These are phyloP conservation scores for Eucalyptus sp. DNA, from an alignment of 345 rosid species.

Conservation along the genomic window DNA sequence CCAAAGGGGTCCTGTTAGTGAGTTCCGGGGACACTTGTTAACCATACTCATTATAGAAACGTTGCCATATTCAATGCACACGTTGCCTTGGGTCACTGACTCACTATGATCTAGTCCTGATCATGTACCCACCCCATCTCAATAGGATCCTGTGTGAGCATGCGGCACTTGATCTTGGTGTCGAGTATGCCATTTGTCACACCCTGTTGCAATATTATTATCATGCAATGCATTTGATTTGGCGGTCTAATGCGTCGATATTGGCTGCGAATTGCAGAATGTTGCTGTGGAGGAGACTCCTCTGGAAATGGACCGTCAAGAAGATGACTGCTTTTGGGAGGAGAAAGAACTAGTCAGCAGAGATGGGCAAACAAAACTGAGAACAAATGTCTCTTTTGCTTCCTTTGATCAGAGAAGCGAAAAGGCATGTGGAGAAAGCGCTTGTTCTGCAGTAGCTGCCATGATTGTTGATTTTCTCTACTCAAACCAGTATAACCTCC, in stretches of 20 bases:
- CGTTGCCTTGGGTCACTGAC: background rate
- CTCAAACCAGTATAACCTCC: slow-evolving; percentile 6
- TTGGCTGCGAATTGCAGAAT: background rate
- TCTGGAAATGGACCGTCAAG: background rate
- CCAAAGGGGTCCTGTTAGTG: background rate
- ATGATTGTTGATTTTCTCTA: slow-evolving; percentile 17
- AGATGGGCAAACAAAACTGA: slow-evolving; percentile 22
- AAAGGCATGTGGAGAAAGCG: slow-evolving; percentile 16
- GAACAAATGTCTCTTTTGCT: slow-evolving; percentile 18
- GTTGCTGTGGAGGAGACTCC: background rate
- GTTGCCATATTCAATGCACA: background rate
- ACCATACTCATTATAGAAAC: background rate
- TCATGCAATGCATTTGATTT: background rate
- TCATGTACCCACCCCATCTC: background rate
- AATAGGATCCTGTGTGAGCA: background rate
- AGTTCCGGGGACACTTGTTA: background rate
- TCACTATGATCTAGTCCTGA: background rate
- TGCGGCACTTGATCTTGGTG: background rate
- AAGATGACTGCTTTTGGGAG: slow-evolving; percentile 5
- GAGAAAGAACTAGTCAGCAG: slow-evolving; percentile 17
- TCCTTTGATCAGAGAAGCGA: slow-evolving; percentile 28
- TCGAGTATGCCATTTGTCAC: background rate
- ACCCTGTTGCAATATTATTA: background rate
- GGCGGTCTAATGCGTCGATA: background rate
- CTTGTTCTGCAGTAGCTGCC: slow-evolving; percentile 15